Percentiles rank a stretch among this genome's conserved stretches.
These are phyloP conservation scores for Nigrospora osmanthi DNA, from an alignment of 2,329 filamentous ascomycete genomes.

Conservation along the genomic window DNA sequence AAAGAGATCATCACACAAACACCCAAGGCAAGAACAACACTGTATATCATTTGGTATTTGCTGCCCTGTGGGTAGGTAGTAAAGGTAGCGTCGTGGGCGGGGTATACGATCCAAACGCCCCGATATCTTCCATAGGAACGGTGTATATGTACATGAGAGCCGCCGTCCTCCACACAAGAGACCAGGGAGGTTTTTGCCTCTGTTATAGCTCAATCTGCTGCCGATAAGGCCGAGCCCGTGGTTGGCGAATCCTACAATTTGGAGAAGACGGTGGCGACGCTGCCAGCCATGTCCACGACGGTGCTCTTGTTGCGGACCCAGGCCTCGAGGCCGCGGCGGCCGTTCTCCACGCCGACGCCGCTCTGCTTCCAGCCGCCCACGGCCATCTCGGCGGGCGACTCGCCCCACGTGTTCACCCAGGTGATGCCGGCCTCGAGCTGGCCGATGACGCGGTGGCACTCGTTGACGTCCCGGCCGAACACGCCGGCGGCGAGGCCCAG, in stretches of 20 bases:
- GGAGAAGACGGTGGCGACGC: constrained; percentile 64
- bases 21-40: no score
- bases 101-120: no score
- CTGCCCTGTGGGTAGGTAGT: no score
- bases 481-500: constrained; percentile 79
- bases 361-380: constrained; percentile 91
- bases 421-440: constrained; percentile 78
- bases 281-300: constrained; percentile 70
- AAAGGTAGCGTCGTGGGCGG: no score
- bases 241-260: constrained; percentile 40
- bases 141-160: no score
- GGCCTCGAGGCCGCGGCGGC: constrained; percentile 66
- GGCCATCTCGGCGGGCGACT: constrained; percentile 84
- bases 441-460: constrained; percentile 63
- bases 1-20: no score
- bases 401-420: constrained; percentile 93
- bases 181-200: no score
- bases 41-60: no score
- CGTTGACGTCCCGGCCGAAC: constrained; percentile 67
- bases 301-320: constrained; percentile 88
- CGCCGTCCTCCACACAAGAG: no score
- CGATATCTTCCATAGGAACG: no score
- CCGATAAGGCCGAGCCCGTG: no score
- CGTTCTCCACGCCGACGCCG: constrained; percentile 82
- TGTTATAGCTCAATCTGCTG: no score